Evolutionary conservation across 208 protist species (phyloP).

Genomic region (Leishmania arabica): DNA sequence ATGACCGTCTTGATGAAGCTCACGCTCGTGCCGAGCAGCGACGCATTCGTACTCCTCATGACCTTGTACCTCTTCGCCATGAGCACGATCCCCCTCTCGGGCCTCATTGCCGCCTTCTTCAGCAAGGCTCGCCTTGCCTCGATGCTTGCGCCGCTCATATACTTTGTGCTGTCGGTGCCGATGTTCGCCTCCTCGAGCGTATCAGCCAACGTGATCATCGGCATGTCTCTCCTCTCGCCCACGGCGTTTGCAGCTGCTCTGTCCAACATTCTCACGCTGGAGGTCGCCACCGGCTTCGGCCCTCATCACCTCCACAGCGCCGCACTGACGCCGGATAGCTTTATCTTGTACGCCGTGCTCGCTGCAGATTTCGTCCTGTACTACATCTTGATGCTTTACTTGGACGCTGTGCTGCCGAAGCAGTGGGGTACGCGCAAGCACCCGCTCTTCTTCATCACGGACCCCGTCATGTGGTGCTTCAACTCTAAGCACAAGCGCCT

Average conservation of each 20-base stretch:
- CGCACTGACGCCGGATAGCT: slow-evolving; percentile 25
- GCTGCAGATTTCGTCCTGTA: slow-evolving; percentile 60
- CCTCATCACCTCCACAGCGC: slow-evolving; percentile 25
- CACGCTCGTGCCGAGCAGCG: slow-evolving; percentile 46
- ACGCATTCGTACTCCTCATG: slow-evolving; percentile 58
- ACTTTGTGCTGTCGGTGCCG: slow-evolving; percentile 60
- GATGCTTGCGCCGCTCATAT: slow-evolving; percentile 70
- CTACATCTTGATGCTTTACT: slow-evolving; percentile 65
- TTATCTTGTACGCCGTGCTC: slow-evolving; percentile 29
- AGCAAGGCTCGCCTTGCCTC: slow-evolving; percentile 65
- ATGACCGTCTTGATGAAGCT: slow-evolving; percentile 51
- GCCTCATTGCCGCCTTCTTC: slow-evolving; percentile 70
- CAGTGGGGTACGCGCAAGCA: slow-evolving; percentile 62
- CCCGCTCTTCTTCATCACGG: slow-evolving; percentile 69
- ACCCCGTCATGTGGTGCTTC: slow-evolving; percentile 35
- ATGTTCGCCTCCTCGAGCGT: slow-evolving; percentile 63
- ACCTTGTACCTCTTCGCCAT: slow-evolving; percentile 54
- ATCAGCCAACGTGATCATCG: slow-evolving; percentile 20
- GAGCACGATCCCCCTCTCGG: slow-evolving; percentile 57
- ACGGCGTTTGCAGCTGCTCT: slow-evolving; percentile 47
- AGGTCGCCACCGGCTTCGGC: slow-evolving; percentile 34
- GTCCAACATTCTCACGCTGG: slow-evolving; percentile 39
- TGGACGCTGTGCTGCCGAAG: slow-evolving; percentile 71
- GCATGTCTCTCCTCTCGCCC: slow-evolving; percentile 53
- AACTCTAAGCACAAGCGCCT: slow-evolving; percentile 7